Conservation (phyloP, 106 monocot genomes). For the Dioscorea zingiberensis region DNA sequence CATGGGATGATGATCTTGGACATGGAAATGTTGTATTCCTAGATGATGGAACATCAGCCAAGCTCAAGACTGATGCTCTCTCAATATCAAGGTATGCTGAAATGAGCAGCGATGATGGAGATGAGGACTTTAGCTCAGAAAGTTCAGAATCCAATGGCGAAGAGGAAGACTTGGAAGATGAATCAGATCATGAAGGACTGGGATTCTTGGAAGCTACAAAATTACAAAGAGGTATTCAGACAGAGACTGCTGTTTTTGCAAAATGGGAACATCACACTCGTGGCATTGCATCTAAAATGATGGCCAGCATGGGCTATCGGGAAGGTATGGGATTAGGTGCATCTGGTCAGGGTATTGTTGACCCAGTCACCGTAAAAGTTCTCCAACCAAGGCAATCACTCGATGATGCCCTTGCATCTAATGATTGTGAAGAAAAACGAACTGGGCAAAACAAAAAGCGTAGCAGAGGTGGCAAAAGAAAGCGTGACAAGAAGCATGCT, state of each 20-base stretch:
- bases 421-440: constrained; percentile 15
- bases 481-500: constrained; percentile 68
- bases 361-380: constrained; percentile 69
- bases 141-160: constrained; percentile 23
- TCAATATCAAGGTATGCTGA: constrained; percentile 66
- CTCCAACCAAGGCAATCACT: constrained; percentile 78
- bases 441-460: constrained; percentile 41
- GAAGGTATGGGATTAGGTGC: constrained; percentile 89
- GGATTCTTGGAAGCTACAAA: constrained; percentile 53
- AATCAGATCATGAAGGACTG: constrained; percentile 37
- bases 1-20: constrained; percentile 66
- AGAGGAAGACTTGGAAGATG: constrained; percentile 37
- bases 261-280: constrained; percentile 94
- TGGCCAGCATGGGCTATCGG: constrained; percentile 92
- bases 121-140: constrained; percentile 23
- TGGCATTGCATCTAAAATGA: constrained; percentile 95
- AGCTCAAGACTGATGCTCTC: constrained; percentile 41
- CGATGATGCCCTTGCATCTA: constrained; percentile 55
- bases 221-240: constrained; percentile 63
- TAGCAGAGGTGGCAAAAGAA: constrained; percentile 77
- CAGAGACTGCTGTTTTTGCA: constrained; percentile 82
- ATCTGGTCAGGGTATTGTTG: constrained; percentile 78
- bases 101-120: constrained; percentile 36
- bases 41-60: constrained; percentile 61
- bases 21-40: constrained; percentile 64